Conservation (phyloP, 805 yeast species). For the Cyberlindnera meyerae region DNA sequence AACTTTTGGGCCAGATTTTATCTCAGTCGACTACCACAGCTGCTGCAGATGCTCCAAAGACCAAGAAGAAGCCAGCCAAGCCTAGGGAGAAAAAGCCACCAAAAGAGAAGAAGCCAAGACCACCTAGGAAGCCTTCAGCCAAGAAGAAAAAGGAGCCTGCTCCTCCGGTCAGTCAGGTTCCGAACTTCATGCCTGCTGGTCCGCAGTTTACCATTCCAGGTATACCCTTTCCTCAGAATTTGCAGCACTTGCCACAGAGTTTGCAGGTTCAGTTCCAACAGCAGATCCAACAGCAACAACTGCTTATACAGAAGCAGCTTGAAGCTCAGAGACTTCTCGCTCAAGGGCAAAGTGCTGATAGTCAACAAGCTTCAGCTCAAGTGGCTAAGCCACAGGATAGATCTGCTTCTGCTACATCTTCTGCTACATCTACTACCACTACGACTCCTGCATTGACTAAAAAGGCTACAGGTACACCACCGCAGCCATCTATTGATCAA, state of each 20-base stretch:
- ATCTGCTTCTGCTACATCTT: background rate
- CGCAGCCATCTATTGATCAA: no score
- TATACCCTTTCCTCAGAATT: conserved; percentile 20
- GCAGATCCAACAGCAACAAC: conserved; percentile 22
- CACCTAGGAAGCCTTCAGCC: conserved; percentile 23
- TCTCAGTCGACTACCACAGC: conserved; percentile 17
- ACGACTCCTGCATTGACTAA: no score
- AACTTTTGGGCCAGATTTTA: conserved; percentile 19
- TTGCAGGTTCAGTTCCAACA: conserved; percentile 23
- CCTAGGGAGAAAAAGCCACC: conserved; percentile 23
- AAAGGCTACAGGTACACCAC: no score
- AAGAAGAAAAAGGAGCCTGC: conserved; percentile 24
- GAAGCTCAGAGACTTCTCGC: conserved; percentile 2
- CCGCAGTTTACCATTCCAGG: conserved; percentile 16
- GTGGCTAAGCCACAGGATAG: background rate
- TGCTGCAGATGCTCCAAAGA: conserved; percentile 12
- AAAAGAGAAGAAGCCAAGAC: conserved; percentile 25
- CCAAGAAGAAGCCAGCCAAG: conserved; percentile 16
- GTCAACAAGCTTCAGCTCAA: conserved; percentile 2
- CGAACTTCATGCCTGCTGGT: conserved; percentile 19
- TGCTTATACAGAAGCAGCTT: conserved; percentile 10
- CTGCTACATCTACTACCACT: no score
- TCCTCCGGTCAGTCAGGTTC: conserved; percentile 21
- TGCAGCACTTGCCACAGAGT: conserved; percentile 20
- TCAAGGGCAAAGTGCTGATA: conserved; percentile 1